Conservation (phyloP, 2,329 filamentous ascomycete species). For the Talaromyces funiculosus region DNA sequence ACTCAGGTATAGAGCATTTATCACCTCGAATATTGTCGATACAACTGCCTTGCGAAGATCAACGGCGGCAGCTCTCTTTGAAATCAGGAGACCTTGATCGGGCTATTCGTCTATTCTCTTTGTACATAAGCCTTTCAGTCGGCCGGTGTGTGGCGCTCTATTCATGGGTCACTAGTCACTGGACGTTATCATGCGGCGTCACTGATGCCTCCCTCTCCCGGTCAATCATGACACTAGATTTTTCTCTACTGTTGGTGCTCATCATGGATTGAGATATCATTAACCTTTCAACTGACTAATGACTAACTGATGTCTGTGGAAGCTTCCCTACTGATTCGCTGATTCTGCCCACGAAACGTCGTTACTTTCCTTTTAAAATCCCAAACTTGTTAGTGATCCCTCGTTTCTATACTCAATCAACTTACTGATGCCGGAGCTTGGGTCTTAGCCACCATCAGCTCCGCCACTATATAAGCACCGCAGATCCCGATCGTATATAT, state of each 20-base stretch:
- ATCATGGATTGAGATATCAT: too few relatives aligned
- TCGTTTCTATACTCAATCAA: not conserved
- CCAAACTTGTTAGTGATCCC: conserved; percentile 53
- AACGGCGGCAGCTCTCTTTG: not conserved
- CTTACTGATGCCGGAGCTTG: conserved; percentile 14
- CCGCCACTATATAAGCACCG: conserved; percentile 80
- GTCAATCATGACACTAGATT: conserved; percentile 40
- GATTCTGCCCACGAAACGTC: conserved; percentile 55
- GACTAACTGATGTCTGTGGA: conserved; percentile 37
- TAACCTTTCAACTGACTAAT: not conserved
- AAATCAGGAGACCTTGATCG: not conserved
- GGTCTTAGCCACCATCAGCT: conserved; percentile 48
- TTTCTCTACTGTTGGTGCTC: conserved; percentile 32
- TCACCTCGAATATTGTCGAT: not conserved
- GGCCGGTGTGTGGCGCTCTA: not conserved
- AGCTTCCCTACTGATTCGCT: conserved; percentile 61
- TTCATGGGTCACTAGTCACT: not conserved
- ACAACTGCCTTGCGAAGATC: not conserved
- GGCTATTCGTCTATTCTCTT: not conserved
- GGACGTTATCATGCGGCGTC: conserved; percentile 25
- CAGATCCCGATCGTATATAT: conserved; percentile 71
- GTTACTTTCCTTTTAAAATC: conserved; percentile 63
- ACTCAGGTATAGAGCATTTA: not conserved
- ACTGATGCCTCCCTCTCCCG: conserved; percentile 19
- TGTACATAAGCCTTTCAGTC: not conserved